Conservation (phyloP, 192 early-diverging fungal genomes). For the Physocladia obscura region DNA sequence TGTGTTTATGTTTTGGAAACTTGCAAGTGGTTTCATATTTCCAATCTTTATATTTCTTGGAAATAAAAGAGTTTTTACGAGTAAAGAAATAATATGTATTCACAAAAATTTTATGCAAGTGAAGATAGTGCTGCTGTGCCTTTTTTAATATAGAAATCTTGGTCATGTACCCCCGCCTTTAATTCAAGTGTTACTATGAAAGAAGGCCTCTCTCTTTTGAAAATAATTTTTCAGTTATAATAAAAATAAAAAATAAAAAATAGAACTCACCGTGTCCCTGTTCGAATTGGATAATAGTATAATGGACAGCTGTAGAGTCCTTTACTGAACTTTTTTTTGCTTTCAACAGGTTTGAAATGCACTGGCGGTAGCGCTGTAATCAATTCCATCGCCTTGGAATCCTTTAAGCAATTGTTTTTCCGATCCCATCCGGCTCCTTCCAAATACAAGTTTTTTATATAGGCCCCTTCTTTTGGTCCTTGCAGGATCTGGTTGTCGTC, state of each 20-base stretch:
- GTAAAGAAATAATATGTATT: too few species aligned
- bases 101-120: conserved; percentile 25
- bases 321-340: conserved; percentile 56
- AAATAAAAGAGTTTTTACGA: too few species aligned
- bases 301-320: conserved; percentile 59
- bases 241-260: conserved; percentile 2
- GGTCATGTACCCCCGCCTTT: conserved; percentile 55
- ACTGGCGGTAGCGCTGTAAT: conserved; percentile 58
- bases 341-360: conserved; percentile 61
- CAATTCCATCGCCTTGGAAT: conserved; percentile 62
- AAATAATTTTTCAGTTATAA: background rate
- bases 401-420: conserved; percentile 59
- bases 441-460: conserved; percentile 55
- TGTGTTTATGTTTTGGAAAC: too few species aligned
- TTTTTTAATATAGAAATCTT: conserved; percentile 60
- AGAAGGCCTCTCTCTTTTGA: conserved; percentile 59
- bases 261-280: conserved; percentile 50
- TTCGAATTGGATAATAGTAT: conserved; percentile 59
- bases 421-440: conserved; percentile 67
- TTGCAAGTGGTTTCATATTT: too few species aligned
- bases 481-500: conserved; percentile 52
- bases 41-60: too few species aligned
- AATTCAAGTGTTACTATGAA: conserved; percentile 60
- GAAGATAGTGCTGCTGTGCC: conserved; percentile 59
- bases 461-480: conserved; percentile 59